Evolutionary conservation across 2,329 filamentous ascomycete genomes (phyloP).

Genomic region (Verticillium albo-atrum): DNA sequence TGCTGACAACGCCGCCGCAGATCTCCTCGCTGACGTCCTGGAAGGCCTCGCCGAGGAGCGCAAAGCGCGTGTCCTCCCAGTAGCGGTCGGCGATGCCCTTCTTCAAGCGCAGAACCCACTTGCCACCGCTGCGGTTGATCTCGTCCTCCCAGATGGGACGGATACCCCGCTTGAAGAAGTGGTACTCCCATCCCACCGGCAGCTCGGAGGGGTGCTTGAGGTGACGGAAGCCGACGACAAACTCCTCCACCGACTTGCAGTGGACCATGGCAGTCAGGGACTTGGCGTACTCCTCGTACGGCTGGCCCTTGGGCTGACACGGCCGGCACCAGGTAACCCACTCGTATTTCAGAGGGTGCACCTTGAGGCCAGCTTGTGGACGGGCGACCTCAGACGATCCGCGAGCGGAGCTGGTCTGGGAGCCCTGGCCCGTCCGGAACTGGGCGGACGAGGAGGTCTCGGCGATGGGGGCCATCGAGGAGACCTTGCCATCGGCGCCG

Average conservation of each 20-base stretch:
- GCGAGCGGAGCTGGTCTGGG: constrained; percentile 10
- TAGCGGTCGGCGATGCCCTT: constrained; percentile 96
- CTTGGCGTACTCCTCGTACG: constrained; percentile 88
- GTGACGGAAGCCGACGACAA: constrained; percentile 85
- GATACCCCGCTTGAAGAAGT: constrained; percentile 95
- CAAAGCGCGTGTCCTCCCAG: constrained; percentile 91
- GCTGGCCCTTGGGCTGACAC: constrained; percentile 91
- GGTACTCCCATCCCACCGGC: constrained; percentile 93
- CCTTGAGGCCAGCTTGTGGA: constrained; percentile 27
- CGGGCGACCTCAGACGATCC: constrained; percentile 11
- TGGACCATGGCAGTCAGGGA: constrained; percentile 83
- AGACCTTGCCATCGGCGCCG: constrained; percentile 36
- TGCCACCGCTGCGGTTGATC: constrained; percentile 91
- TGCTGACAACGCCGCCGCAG: constrained; percentile 89
- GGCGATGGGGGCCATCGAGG: constrained; percentile 41
- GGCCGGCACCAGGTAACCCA: constrained; percentile 99
- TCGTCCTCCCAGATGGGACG: constrained; percentile 98
- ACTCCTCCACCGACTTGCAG: constrained; percentile 80
- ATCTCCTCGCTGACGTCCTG: constrained; percentile 89
- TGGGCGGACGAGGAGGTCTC: constrained; percentile 56
- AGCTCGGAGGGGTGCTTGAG: constrained; percentile 84
- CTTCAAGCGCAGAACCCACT: constrained; percentile 96
- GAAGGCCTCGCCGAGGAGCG: constrained; percentile 91
- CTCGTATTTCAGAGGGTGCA: constrained; percentile 61
- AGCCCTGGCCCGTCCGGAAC: constrained; percentile 5